Evolutionary conservation across 345 rosid genomes (phyloP).

Genomic region (Combretum micranthum): DNA sequence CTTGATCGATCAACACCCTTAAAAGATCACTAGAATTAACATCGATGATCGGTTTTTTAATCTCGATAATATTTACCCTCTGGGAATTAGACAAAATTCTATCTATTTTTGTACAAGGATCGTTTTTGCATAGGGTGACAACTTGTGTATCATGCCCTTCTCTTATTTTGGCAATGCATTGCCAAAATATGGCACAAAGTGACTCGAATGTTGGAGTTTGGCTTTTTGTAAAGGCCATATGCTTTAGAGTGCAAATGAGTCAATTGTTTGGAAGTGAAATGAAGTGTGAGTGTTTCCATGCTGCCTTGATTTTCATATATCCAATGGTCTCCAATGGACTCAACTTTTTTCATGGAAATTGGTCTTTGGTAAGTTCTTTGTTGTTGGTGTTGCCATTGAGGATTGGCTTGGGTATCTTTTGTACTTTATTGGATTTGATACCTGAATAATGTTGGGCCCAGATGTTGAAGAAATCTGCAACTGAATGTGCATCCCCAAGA

Average conservation of each 20-base stretch:
- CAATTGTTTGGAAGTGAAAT: constrained; percentile 22
- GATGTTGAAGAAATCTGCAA: constrained; percentile 20
- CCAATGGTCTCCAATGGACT: constrained; percentile 71
- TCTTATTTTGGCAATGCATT: constrained; percentile 39
- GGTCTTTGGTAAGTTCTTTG: constrained; percentile 12
- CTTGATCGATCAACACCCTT: constrained; percentile 14
- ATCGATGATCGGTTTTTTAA: constrained; percentile 20
- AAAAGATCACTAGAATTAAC: constrained; percentile 27
- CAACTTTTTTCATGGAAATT: constrained; percentile 39
- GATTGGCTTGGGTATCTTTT: background rate
- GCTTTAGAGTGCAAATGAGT: constrained; percentile 13
- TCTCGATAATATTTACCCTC: constrained; percentile 29
- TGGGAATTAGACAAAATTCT: constrained; percentile 26
- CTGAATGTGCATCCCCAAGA: constrained; percentile 49
- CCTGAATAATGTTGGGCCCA: constrained; percentile 27
- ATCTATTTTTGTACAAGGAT: constrained; percentile 14
- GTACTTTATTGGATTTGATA: background rate
- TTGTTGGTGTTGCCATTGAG: no score
- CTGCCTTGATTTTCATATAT: constrained; percentile 25
- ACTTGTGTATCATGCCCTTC: constrained; percentile 22
- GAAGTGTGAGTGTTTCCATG: constrained; percentile 40
- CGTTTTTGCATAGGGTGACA: constrained; percentile 44
- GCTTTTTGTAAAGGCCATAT: background rate
- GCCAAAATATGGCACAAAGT: constrained; percentile 49
- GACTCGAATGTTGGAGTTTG: constrained; percentile 38